Conservation (phyloP, 192 early-diverging fungal species). For the Coemansia sp. region DNA sequence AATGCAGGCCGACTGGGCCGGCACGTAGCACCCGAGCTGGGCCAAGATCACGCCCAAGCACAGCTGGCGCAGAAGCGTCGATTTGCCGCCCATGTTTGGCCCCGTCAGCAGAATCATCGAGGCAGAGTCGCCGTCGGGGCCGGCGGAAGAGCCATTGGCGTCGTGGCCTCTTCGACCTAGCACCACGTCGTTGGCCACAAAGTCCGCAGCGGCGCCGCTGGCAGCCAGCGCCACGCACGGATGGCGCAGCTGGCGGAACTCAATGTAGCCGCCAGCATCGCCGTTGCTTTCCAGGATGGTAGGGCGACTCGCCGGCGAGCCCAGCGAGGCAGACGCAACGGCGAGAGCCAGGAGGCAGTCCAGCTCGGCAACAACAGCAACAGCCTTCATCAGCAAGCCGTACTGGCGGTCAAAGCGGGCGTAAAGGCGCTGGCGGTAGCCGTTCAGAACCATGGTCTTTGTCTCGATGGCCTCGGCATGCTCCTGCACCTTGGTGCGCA, state of each 20-base stretch:
- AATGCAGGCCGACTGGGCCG: conserved; percentile 68
- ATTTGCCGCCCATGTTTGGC: conserved; percentile 99
- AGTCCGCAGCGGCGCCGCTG: conserved; percentile 57
- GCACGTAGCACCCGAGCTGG: conserved; percentile 92
- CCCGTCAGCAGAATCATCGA: conserved; percentile 88
- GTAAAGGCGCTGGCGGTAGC: conserved; percentile 72
- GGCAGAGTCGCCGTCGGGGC: conserved; percentile 38
- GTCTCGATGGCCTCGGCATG: conserved; percentile 80
- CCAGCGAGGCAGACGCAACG: conserved; percentile 59
- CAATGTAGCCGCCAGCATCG: conserved; percentile 59
- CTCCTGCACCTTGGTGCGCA: conserved; percentile 62
- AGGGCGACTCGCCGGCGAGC: conserved; percentile 81
- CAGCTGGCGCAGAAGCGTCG: conserved; percentile 89
- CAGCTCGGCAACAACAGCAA: conserved; percentile 73
- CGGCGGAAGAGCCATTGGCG: conserved; percentile 2
- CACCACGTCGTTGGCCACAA: conserved; percentile 92
- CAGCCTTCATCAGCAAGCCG: conserved; percentile 62
- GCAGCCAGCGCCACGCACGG: conserved; percentile 67
- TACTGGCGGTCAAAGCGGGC: conserved; percentile 80
- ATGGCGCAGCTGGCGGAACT: conserved; percentile 87
- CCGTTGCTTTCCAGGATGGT: conserved; percentile 62
- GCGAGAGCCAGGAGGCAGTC: conserved; percentile 82
- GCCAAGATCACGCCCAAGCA: conserved; percentile 95
- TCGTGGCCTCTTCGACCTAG: conserved; percentile 54
- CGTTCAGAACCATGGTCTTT: conserved; percentile 67